A percentile compares a stretch with the other conserved stretches of the same genome.
phyloP scores from a whole-genome alignment of 148 eudicot species.

The Pharnaceum exiguum region DNA sequence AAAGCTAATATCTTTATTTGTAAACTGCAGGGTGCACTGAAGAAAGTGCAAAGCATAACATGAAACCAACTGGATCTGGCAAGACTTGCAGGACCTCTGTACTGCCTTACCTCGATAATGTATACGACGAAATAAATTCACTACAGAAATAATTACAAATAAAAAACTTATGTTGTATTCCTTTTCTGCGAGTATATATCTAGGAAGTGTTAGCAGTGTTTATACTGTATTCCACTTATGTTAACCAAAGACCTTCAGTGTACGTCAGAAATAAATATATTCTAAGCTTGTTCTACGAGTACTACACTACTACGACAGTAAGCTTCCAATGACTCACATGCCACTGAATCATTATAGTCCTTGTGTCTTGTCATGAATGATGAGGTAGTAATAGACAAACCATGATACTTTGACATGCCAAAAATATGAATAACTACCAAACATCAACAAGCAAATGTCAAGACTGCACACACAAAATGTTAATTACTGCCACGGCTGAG shows the following conservation, averaged over 20 bases:
- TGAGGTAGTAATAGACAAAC: background rate
- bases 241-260: background rate
- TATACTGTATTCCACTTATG: background rate
- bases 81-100: too few relatives aligned
- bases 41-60: background rate
- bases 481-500: background rate
- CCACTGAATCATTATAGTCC: background rate
- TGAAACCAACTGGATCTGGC: background rate
- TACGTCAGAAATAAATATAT: background rate
- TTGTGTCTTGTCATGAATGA: background rate
- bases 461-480: background rate
- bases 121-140: background rate
- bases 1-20: too few relatives aligned
- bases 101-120: background rate
- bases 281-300: too few relatives aligned
- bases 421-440: background rate
- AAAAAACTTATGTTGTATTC: background rate
- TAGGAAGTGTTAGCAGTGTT: too few relatives aligned
- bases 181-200: too few relatives aligned
- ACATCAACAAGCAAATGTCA: background rate
- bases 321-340: too few relatives aligned
- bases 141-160: background rate
- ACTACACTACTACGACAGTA: background rate
- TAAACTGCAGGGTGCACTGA: constrained; percentile 11
- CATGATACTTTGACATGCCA: background rate